Base-by-base conservation (phyloP, 108 stramenopile genomes). In the Skeletonema marinoi region DNA sequence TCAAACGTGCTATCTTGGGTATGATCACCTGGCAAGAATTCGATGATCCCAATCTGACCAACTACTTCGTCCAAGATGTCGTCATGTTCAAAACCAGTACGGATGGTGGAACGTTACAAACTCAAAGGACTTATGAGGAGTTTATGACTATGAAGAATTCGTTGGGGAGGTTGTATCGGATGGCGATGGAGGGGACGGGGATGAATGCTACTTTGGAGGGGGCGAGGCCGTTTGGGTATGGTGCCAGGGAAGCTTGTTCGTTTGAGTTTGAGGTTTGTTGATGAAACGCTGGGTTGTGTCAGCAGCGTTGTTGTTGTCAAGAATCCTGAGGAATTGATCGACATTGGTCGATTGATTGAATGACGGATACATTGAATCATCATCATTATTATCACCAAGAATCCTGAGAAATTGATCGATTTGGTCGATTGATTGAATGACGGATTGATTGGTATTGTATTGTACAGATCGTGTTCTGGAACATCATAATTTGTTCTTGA, bases 191-290 rank as follows among this genome's bases (percentile, higher is more conserved):
- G 54, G 54, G 54, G 54, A 56, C 54, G 54, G 54, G 54, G n/a
- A 25, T 56, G 54, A 56, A 56, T 56, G 54, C 54, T 56, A 56
- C 54, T 2, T 56, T 56, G 54, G 54, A 56, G 54, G 54, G 54
- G 9, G 54, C 54, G 1, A 21, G 54, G 8, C 54, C 54, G 9
- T 56, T 56, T 56, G 54, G 54, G 2, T 56, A 25, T 56, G 54
- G 54, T 25, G 54, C 54, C 4, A 1, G 0, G 16, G 9, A 9
- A 10, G 10, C 25, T 29, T 25, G 54, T 56, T 56, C 54, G 25
- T 56, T 56, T 56, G 54, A 56, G 54, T 56, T 56, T 16, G 54
- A 56, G 29, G 54, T 5, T 6, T 51, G 50, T 19, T 51, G 50
- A 19, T 51, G 50, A 51, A 46, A 35, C 0, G 33, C 33, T 35